Evolutionary conservation across 441 rosid species (phyloP).

Genomic region (Raphanus hybrid): DNA sequence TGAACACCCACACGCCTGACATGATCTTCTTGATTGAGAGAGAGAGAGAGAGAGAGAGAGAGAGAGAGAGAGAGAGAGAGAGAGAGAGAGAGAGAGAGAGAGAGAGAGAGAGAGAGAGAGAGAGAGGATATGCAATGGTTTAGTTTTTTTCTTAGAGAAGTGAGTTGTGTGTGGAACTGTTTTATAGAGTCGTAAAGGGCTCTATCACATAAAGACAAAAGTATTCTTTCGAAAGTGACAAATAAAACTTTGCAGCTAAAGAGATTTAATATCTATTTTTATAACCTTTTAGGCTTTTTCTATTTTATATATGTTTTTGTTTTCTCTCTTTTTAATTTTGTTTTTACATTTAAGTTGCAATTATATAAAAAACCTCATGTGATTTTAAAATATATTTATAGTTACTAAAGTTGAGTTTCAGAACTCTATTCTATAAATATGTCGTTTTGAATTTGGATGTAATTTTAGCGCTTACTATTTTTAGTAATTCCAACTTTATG

Average conservation of each 20-base stretch:
- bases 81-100: too few species aligned
- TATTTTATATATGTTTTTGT: neutral
- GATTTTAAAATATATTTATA: neutral
- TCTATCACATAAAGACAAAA: slow-evolving; percentile 21
- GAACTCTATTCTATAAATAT: neutral
- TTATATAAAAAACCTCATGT: too few species aligned
- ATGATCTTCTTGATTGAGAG: slow-evolving; percentile 42
- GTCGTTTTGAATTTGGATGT: neutral
- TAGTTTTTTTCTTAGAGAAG: neutral
- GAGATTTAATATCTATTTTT: too few species aligned
- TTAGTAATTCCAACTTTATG: neutral
- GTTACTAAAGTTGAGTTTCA: neutral
- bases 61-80: too few species aligned
- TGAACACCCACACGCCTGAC: slow-evolving; percentile 87
- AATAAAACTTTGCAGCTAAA: too few species aligned
- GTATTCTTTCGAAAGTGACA: neutral
- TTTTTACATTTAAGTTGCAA: too few species aligned
- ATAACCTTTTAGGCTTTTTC: neutral
- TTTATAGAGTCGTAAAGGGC: slow-evolving; percentile 27
- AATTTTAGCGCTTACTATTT: neutral
- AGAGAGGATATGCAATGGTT: too few species aligned
- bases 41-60: too few species aligned
- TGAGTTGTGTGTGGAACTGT: slow-evolving; percentile 24
- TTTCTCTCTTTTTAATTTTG: neutral
- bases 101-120: too few species aligned